Percentiles rank a stretch among this genome's conserved stretches.
These are phyloP conservation scores for Coprinopsis strossmayeri DNA, from an alignment of 768 basidiomycete species.

Conservation along the genomic window DNA sequence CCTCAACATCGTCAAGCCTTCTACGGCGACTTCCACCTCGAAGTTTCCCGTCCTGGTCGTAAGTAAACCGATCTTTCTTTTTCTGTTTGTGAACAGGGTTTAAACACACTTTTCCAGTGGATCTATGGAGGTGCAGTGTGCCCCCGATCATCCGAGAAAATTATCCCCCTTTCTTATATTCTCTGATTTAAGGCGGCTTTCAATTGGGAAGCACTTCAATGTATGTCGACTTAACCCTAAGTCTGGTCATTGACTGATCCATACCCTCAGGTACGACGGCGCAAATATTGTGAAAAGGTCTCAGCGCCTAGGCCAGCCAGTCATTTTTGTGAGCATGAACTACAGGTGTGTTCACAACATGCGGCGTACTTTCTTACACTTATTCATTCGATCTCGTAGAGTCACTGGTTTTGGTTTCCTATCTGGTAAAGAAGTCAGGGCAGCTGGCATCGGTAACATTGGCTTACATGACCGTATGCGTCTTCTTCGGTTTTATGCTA, in stretches of 20 bases:
- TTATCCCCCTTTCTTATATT: too few relatives aligned
- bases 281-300: conserved; percentile 36
- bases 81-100: too few relatives aligned
- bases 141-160: too few relatives aligned
- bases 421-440: conserved; percentile 23
- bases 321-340: conserved; percentile 50
- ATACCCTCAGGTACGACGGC: conserved; percentile 29
- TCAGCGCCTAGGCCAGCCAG: conserved; percentile 33
- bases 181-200: conserved; percentile 22
- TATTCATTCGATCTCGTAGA: conserved; percentile 6
- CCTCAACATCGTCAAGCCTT: conserved; percentile 40
- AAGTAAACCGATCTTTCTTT: conserved; percentile 13
- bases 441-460: conserved; percentile 21
- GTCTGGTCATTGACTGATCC: neutral
- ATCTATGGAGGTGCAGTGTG: conserved; percentile 36
- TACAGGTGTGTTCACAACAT: conserved; percentile 26
- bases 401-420: conserved; percentile 25
- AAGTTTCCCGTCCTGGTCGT: conserved; percentile 47
- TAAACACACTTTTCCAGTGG: conserved; percentile 30
- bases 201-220: conserved; percentile 19
- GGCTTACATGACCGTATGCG: conserved; percentile 27
- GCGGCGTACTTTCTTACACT: neutral
- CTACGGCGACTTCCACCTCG: conserved; percentile 23
- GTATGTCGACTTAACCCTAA: conserved; percentile 6
- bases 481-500: neutral